Evolutionary conservation across 805 yeast species (phyloP).

Genomic region (Wickerhamiella cacticola): DNA sequence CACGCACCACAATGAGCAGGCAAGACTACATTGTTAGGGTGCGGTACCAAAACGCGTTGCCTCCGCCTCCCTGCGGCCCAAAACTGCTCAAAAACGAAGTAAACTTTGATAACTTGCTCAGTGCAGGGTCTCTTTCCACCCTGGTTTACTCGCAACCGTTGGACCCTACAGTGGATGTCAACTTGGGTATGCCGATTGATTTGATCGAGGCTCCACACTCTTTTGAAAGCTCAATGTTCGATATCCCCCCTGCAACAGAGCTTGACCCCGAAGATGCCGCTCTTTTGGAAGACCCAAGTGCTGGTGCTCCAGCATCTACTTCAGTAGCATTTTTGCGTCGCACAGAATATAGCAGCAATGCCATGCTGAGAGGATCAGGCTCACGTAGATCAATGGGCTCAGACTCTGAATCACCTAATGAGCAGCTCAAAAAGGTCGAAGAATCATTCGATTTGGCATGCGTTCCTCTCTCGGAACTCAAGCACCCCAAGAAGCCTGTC

Average conservation of each 20-base stretch:
- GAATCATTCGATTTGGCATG: slow-evolving; percentile 56
- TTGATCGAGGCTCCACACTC: slow-evolving; percentile 53
- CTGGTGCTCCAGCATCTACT: slow-evolving; percentile 26
- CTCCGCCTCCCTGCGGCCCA: slow-evolving; percentile 90
- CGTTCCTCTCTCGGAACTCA: slow-evolving; percentile 35
- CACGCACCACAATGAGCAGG: slow-evolving; percentile 15
- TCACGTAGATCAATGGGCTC: background rate
- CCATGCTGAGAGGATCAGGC: slow-evolving; percentile 28
- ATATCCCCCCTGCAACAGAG: slow-evolving; percentile 32
- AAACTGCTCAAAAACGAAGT: slow-evolving; percentile 50
- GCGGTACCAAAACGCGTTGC: slow-evolving; percentile 74
- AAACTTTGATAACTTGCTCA: slow-evolving; percentile 36
- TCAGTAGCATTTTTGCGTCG: slow-evolving; percentile 75
- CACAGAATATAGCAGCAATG: slow-evolving; percentile 67
- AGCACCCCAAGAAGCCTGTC: slow-evolving; percentile 70
- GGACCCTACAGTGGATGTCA: slow-evolving; percentile 40
- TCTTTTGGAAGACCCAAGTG: slow-evolving; percentile 67
- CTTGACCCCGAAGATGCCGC: slow-evolving; percentile 70
- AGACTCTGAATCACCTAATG: slow-evolving; percentile 38
- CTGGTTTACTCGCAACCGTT: slow-evolving; percentile 33
- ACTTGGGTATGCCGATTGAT: slow-evolving; percentile 68
- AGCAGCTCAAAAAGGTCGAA: slow-evolving; percentile 61
- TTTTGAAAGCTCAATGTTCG: slow-evolving; percentile 43
- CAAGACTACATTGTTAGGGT: slow-evolving; percentile 50
- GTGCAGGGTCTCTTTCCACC: slow-evolving; percentile 51